Conservation (phyloP, 495 filamentous ascomycete species). For the Penicillium manginii region DNA sequence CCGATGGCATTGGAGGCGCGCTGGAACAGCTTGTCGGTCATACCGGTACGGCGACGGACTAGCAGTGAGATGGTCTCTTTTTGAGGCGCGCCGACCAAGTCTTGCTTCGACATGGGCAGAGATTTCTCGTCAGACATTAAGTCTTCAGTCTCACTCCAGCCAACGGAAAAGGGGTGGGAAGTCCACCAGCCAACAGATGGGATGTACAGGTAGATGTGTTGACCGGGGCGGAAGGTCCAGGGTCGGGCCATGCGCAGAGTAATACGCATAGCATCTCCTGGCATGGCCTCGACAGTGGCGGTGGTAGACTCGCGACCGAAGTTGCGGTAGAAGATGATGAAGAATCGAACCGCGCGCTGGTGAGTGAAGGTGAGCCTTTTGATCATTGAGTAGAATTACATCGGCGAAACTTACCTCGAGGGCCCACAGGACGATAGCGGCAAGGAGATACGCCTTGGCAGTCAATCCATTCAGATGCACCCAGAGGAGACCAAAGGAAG, state of each 20-base stretch:
- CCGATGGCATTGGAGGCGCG: constrained; percentile 48
- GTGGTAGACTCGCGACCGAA: constrained; percentile 64
- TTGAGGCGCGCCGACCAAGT: constrained; percentile 31
- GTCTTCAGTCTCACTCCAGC: constrained; percentile 68
- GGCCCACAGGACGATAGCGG: constrained; percentile 73
- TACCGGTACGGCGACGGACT: constrained; percentile 81
- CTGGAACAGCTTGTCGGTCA: constrained; percentile 82
- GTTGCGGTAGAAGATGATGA: constrained; percentile 73
- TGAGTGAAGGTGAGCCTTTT: constrained; percentile 7
- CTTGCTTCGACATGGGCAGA: constrained; percentile 40
- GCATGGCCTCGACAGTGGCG: constrained; percentile 74
- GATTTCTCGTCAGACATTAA: constrained; percentile 46
- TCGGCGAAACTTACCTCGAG: constrained; percentile 54
- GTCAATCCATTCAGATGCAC: constrained; percentile 70
- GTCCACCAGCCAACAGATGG: constrained; percentile 76
- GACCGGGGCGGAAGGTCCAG: constrained; percentile 78
- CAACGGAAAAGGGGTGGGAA: constrained; percentile 91
- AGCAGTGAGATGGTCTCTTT: constrained; percentile 75
- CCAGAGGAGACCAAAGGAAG: constrained; percentile 67
- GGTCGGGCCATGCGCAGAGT: constrained; percentile 78
- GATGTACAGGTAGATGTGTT: constrained; percentile 88
- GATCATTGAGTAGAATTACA: not conserved
- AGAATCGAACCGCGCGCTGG: constrained; percentile 64
- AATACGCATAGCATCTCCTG: constrained; percentile 81
- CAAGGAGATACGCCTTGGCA: constrained; percentile 68